Conservation (phyloP, 208 protist genomes). For the Angomonas deanei region DNA sequence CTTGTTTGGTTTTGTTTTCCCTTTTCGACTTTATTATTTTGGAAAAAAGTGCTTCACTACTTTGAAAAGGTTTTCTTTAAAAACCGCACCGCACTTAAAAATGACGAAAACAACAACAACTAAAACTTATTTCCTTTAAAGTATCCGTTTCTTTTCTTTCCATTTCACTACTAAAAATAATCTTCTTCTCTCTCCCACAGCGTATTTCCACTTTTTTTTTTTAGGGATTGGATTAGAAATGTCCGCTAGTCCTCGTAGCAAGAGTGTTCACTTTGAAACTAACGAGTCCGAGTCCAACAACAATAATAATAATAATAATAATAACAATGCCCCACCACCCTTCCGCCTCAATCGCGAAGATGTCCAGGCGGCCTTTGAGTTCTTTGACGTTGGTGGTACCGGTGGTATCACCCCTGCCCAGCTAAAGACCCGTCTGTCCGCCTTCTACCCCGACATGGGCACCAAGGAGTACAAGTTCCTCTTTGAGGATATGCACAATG, state of each 20-base stretch:
- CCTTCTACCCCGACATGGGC: constrained; percentile 91
- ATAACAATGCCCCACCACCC: neutral
- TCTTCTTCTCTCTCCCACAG: no score
- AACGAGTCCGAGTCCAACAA: neutral
- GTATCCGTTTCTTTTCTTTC: neutral
- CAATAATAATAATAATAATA: constrained; percentile 6
- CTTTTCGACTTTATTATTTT: constrained; percentile 4
- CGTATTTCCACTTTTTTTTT: no score
- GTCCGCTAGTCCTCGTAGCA: neutral
- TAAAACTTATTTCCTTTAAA: neutral
- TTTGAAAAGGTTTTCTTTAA: neutral
- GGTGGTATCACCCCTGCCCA: constrained; percentile 74
- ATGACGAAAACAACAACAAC: constrained; percentile 1
- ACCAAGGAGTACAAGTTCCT: constrained; percentile 92
- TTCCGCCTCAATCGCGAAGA: constrained; percentile 74
- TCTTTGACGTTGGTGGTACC: constrained; percentile 85
- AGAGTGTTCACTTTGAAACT: constrained; percentile 14
- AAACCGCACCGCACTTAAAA: neutral
- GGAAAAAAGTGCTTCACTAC: neutral
- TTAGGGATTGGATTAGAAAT: no score
- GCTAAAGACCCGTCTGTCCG: constrained; percentile 84
- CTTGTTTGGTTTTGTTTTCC: neutral
- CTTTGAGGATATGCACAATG: constrained; percentile 51
- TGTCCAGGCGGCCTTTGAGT: constrained; percentile 88
- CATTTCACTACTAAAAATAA: no score